Conservation (phyloP, 345 rosid genomes). For the Combretum micranthum region DNA sequence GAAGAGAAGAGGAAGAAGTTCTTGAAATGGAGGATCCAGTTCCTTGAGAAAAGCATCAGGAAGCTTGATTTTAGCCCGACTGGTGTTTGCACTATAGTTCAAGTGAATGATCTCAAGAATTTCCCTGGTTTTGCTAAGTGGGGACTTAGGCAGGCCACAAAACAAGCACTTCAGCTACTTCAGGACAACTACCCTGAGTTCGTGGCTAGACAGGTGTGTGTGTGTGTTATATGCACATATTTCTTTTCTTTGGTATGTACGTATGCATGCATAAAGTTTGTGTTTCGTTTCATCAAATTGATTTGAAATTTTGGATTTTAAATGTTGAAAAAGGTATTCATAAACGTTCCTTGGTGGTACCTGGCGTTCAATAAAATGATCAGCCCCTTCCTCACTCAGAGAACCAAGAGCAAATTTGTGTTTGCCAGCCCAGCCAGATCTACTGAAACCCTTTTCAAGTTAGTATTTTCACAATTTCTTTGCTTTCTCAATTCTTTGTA, state of each 20-base stretch:
- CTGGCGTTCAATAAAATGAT: conserved; percentile 37
- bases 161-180: conserved; percentile 32
- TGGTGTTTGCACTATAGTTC: conserved; percentile 30
- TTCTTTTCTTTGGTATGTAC: not conserved
- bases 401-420: conserved; percentile 52
- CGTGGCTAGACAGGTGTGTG: conserved; percentile 35
- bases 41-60: conserved; percentile 43
- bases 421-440: conserved; percentile 38
- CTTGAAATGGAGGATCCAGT: conserved; percentile 39
- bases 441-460: conserved; percentile 47
- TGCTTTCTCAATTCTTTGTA: not conserved
- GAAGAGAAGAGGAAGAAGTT: conserved; percentile 41
- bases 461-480: conserved; percentile 9
- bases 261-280: not conserved
- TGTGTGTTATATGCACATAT: too few relatives aligned
- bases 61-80: conserved; percentile 38
- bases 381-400: conserved; percentile 44
- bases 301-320: conserved; percentile 2
- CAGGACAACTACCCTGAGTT: conserved; percentile 58
- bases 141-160: conserved; percentile 29
- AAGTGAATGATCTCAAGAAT: conserved; percentile 41
- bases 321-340: conserved; percentile 30
- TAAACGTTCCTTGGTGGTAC: conserved; percentile 61
- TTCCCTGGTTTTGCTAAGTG: conserved; percentile 36
- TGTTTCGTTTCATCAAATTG: not conserved